These are phyloP conservation scores for Aspergillus sp. DNA, from an alignment of 2,329 filamentous ascomycete species.

Conservation along the genomic window DNA sequence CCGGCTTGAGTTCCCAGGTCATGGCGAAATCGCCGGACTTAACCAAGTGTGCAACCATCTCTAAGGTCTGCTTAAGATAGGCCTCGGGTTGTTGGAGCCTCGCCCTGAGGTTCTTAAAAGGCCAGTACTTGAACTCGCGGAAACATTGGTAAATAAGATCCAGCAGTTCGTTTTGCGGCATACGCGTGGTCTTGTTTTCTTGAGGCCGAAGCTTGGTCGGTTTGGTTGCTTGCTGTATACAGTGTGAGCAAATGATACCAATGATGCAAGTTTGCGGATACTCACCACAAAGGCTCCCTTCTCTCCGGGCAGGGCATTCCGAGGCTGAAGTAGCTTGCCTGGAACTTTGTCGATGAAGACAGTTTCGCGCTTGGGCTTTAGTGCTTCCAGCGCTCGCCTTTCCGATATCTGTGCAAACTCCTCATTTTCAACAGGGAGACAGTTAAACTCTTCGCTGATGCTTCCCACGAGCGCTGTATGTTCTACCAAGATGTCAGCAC, in stretches of 20 bases:
- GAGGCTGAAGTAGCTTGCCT: constrained; percentile 54
- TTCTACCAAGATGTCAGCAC: constrained; percentile 47
- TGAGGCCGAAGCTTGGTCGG: constrained; percentile 51
- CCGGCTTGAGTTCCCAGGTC: constrained; percentile 73
- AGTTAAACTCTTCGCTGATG: constrained; percentile 71
- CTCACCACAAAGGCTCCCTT: constrained; percentile 41
- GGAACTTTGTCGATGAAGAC: constrained; percentile 43
- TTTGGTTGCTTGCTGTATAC: constrained; percentile 43
- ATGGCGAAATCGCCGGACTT: constrained; percentile 81
- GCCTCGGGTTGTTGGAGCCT: constrained; percentile 81
- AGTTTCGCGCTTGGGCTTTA: constrained; percentile 57
- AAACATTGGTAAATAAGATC: constrained; percentile 82
- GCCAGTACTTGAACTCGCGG: constrained; percentile 84
- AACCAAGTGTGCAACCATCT: constrained; percentile 76
- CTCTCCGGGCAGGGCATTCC: constrained; percentile 45
- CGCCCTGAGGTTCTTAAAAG: constrained; percentile 78
- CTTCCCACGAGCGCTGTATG: constrained; percentile 71
- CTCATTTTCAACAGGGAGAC: constrained; percentile 66
- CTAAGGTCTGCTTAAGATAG: constrained; percentile 82
- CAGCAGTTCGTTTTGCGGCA: constrained; percentile 81
- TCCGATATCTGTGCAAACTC: constrained; percentile 62
- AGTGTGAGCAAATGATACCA: neutral
- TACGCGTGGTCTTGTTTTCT: constrained; percentile 83
- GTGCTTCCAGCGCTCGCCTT: constrained; percentile 54
- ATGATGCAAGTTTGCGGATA: constrained; percentile 6